Conservation (phyloP, 2,329 filamentous ascomycete genomes). For the Zymoseptoria passerinii region DNA sequence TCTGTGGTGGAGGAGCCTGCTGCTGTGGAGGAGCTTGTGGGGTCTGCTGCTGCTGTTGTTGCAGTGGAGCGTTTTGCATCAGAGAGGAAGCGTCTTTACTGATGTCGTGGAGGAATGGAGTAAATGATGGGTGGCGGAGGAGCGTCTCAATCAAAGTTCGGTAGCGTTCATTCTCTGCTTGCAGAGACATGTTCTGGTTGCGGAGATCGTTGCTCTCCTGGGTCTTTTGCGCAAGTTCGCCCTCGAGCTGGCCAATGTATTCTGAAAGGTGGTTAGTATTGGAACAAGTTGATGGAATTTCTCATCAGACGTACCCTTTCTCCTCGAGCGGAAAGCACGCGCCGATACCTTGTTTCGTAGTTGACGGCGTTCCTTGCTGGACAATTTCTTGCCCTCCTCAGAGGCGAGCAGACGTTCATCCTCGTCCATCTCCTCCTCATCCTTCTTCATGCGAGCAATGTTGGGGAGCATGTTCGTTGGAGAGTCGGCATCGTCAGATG, state of each 20-base stretch:
- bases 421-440: conserved; percentile 98
- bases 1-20: conserved; percentile 11
- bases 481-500: conserved; percentile 39
- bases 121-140: conserved; percentile 42
- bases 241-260: conserved; percentile 92
- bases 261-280: conserved; percentile 57
- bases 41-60: conserved; percentile 25
- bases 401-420: conserved; percentile 90
- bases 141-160: conserved; percentile 70
- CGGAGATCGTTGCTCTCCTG: conserved; percentile 77
- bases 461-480: conserved; percentile 49
- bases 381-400: conserved; percentile 98
- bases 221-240: conserved; percentile 74
- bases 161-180: conserved; percentile 49
- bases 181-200: conserved; percentile 59
- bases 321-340: conserved; percentile 90
- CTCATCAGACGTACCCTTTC: conserved; percentile 67
- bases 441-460: conserved; percentile 71
- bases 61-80: conserved; percentile 11
- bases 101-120: conserved; percentile 39
- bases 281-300: background rate
- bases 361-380: conserved; percentile 91
- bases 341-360: conserved; percentile 99
- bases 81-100: conserved; percentile 33
- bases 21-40: conserved; percentile 19